A percentile compares a stretch with the other conserved stretches of the same genome.
These are phyloP conservation scores for Talaromyces pinophilus DNA, from an alignment of 2,329 filamentous ascomycete species.

Conservation along the genomic window DNA sequence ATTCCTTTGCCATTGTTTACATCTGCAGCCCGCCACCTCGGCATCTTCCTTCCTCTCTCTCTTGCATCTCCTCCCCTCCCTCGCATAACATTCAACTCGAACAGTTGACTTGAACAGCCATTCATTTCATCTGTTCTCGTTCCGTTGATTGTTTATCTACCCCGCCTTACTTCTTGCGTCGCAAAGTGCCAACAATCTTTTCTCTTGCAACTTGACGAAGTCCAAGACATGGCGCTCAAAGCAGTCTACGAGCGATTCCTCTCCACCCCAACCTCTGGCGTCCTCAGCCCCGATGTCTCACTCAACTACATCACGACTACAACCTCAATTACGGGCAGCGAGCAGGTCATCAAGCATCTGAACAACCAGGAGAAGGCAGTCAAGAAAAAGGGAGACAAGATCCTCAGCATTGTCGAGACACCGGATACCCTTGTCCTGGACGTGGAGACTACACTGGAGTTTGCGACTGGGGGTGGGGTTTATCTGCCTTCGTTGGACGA, in stretches of 20 bases:
- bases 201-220: background rate
- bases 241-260: slow-evolving; percentile 71
- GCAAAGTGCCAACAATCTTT: background rate
- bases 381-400: slow-evolving; percentile 77
- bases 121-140: slow-evolving; percentile 15
- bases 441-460: slow-evolving; percentile 79
- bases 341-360: slow-evolving; percentile 82
- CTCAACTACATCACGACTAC: slow-evolving; percentile 90
- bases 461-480: slow-evolving; percentile 75
- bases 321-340: slow-evolving; percentile 68
- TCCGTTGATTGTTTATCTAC: slow-evolving; percentile 21
- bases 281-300: slow-evolving; percentile 66
- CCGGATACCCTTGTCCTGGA: slow-evolving; percentile 70
- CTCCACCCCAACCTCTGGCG: slow-evolving; percentile 62
- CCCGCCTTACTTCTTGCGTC: background rate
- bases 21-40: slow-evolving; percentile 6
- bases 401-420: slow-evolving; percentile 74
- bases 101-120: background rate
- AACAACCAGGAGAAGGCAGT: slow-evolving; percentile 69
- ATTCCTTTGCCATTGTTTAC: slow-evolving; percentile 12
- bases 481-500: slow-evolving; percentile 90
- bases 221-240: slow-evolving; percentile 41
- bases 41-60: slow-evolving; percentile 22
- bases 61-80: slow-evolving; percentile 17
- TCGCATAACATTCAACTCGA: background rate